Percentiles rank a stretch among this genome's conserved stretches.
phyloP scores from a whole-genome alignment of 768 basidiomycete genomes.

The Neoboletus brunneissimus region DNA sequence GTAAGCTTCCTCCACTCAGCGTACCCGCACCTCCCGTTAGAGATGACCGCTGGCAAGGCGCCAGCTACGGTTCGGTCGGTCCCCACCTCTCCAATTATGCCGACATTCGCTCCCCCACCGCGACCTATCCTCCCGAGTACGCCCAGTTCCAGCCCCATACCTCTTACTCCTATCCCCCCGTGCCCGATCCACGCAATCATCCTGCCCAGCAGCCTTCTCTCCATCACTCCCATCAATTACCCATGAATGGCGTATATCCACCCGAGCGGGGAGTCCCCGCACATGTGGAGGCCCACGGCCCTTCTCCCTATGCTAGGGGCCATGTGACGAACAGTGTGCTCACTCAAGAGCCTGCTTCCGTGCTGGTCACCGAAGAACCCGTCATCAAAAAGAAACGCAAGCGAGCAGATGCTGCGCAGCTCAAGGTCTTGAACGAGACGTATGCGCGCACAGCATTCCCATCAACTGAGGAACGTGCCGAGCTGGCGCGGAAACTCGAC shows the following conservation, averaged over 20 bases:
- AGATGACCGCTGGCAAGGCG: constrained; percentile 48
- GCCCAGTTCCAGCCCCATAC: constrained; percentile 41
- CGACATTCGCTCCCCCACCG: constrained; percentile 62
- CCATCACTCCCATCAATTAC: constrained; percentile 30
- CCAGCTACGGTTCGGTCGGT: constrained; percentile 37
- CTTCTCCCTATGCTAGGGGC: constrained; percentile 54
- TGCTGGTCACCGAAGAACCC: constrained; percentile 54
- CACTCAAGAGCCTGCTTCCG: constrained; percentile 33
- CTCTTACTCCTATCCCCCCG: constrained; percentile 32
- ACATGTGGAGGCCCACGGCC: constrained; percentile 38
- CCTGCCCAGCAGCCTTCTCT: constrained; percentile 24
- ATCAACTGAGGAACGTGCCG: constrained; percentile 81
- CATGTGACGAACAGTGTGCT: constrained; percentile 30
- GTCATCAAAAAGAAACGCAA: constrained; percentile 85
- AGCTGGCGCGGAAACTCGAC: constrained; percentile 70
- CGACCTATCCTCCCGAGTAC: constrained; percentile 58
- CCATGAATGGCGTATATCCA: constrained; percentile 26
- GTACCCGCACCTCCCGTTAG: constrained; percentile 43
- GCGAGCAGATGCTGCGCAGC: constrained; percentile 75
- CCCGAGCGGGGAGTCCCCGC: constrained; percentile 37
- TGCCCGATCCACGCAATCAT: constrained; percentile 38
- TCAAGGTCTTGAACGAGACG: constrained; percentile 77
- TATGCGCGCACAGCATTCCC: constrained; percentile 83
- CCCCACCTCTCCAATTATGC: constrained; percentile 36
- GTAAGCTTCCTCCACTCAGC: constrained; percentile 57